Percentiles rank a stretch among this genome's conserved stretches.
Conservation (phyloP, 257 asterid species). For the Haberlea rhodopensis region DNA sequence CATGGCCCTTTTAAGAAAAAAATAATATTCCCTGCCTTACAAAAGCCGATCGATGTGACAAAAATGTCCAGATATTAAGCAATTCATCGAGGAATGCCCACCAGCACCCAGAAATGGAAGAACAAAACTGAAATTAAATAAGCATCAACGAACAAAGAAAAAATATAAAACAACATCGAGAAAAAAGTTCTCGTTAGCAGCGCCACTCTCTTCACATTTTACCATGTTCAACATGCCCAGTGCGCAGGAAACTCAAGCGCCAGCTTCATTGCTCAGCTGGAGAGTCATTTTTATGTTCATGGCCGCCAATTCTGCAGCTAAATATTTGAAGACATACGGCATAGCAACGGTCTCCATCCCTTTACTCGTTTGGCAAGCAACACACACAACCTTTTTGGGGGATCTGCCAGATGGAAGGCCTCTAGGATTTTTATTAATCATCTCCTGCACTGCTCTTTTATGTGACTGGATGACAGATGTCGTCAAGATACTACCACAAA, state of each 20-base stretch:
- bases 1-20: neutral
- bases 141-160: neutral
- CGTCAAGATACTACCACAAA: slow-evolving; percentile 83
- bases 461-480: slow-evolving; percentile 54
- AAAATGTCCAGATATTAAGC: too few relatives aligned
- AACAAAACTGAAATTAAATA: too few relatives aligned
- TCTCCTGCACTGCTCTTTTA: slow-evolving; percentile 43
- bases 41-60: neutral
- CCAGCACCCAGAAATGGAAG: neutral
- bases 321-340: slow-evolving; percentile 88
- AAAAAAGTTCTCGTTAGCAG: too few relatives aligned
- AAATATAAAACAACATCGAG: too few relatives aligned
- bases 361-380: slow-evolving; percentile 68
- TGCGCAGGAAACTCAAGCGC: slow-evolving; percentile 30
- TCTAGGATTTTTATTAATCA: slow-evolving; percentile 24
- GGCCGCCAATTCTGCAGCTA: slow-evolving; percentile 92
- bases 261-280: slow-evolving; percentile 52
- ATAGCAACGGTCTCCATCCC: slow-evolving; percentile 97
- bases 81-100: too few relatives aligned
- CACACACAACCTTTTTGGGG: slow-evolving; percentile 64
- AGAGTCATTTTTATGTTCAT: slow-evolving; percentile 91
- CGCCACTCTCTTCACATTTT: too few relatives aligned
- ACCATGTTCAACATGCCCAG: neutral
- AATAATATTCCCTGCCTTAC: neutral
- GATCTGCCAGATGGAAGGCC: slow-evolving; percentile 52